These are phyloP conservation scores for Plasmopara viticola DNA, from an alignment of 352 stramenopile species.

Conservation along the genomic window DNA sequence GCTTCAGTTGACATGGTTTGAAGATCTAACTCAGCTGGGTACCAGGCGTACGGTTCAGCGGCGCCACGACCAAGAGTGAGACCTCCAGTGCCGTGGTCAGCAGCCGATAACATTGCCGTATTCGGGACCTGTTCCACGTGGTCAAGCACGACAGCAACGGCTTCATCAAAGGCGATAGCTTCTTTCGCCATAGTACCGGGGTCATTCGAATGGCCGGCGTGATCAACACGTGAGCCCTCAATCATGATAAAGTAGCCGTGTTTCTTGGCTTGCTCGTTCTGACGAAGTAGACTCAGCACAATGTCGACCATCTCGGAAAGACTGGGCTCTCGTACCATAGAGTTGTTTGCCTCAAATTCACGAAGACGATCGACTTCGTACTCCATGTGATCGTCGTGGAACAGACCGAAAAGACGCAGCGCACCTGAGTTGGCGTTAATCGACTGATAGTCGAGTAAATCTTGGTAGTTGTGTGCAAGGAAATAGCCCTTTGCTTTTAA, in stretches of 20 bases:
- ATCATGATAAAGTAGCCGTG: conserved; percentile 76
- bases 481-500: conserved; percentile 41
- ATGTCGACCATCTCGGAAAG: conserved; percentile 60
- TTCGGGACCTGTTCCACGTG: conserved; percentile 43
- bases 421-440: conserved; percentile 39
- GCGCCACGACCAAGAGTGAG: conserved; percentile 40
- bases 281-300: conserved; percentile 52
- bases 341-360: conserved; percentile 26
- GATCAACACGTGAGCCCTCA: conserved; percentile 63
- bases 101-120: conserved; percentile 47
- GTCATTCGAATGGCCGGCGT: conserved; percentile 63
- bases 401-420: conserved; percentile 53
- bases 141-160: conserved; percentile 56
- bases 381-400: conserved; percentile 57
- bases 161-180: conserved; percentile 63
- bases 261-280: conserved; percentile 65
- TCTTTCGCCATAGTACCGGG: conserved; percentile 61
- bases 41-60: conserved; percentile 41
- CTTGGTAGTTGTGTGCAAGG: conserved; percentile 45
- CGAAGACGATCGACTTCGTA: conserved; percentile 60
- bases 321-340: conserved; percentile 43
- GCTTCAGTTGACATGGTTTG: conserved; percentile 60
- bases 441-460: conserved; percentile 45
- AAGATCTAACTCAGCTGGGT: conserved; percentile 34
- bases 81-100: conserved; percentile 61